Evolutionary conservation across 805 yeast genomes (phyloP).

Genomic region (Candida germanica): DNA sequence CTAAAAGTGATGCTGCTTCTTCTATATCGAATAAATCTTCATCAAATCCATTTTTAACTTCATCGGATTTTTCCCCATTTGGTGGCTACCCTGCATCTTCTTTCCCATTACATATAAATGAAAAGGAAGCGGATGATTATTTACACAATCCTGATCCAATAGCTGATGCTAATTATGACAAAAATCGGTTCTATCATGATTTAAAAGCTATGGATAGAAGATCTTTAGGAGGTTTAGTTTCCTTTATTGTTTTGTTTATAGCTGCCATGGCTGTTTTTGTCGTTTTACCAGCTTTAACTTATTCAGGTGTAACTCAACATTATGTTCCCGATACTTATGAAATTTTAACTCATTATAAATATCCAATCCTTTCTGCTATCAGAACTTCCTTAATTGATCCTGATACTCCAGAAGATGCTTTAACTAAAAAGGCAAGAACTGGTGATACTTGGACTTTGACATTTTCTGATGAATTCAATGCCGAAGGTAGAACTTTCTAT

Average conservation of each 20-base stretch:
- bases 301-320: constrained; percentile 56
- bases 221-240: constrained; percentile 60
- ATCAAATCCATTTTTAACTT: constrained; percentile 38
- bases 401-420: constrained; percentile 36
- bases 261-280: constrained; percentile 71
- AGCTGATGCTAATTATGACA: constrained; percentile 82
- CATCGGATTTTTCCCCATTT: constrained; percentile 76
- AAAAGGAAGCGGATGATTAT: constrained; percentile 92
- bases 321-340: constrained; percentile 34
- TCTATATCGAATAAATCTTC: constrained; percentile 18
- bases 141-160: constrained; percentile 95
- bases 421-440: constrained; percentile 17
- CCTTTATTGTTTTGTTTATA: constrained; percentile 52
- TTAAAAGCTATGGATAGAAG: constrained; percentile 63
- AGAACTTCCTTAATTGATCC: constrained; percentile 38
- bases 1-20: constrained; percentile 18
- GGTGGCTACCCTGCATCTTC: constrained; percentile 96
- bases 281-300: constrained; percentile 80
- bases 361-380: constrained; percentile 36
- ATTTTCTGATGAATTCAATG: constrained; percentile 42
- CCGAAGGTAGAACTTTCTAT: constrained; percentile 42
- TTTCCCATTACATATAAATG: constrained; percentile 88
- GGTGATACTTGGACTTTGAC: constrained; percentile 37
- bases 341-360: constrained; percentile 43
- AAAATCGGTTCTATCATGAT: constrained; percentile 61